Evolutionary conservation across 208 protist species (phyloP).

Genomic region (Leishmania tarentolae): DNA sequence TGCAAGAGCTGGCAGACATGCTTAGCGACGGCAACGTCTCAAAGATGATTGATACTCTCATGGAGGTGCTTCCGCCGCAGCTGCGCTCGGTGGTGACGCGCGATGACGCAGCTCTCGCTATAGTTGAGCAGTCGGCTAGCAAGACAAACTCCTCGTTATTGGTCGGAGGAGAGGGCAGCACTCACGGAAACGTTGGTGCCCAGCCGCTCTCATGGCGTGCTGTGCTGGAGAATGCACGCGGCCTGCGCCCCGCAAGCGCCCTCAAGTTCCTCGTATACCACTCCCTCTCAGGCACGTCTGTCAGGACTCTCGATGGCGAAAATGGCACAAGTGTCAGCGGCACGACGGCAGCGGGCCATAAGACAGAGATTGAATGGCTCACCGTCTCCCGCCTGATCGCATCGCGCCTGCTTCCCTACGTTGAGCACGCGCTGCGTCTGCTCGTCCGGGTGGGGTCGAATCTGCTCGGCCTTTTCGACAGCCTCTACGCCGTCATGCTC

Average conservation of each 20-base stretch:
- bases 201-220: slow-evolving; percentile 1
- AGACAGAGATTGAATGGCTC: slow-evolving; percentile 41
- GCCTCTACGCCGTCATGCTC: slow-evolving; percentile 60
- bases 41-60: slow-evolving; percentile 22
- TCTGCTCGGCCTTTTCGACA: slow-evolving; percentile 62
- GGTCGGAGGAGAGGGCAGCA: neutral
- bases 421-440: slow-evolving; percentile 25
- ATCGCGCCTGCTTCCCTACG: slow-evolving; percentile 36
- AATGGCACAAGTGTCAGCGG: neutral
- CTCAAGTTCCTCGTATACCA: slow-evolving; percentile 22
- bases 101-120: neutral
- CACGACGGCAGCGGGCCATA: neutral
- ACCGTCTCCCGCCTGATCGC: slow-evolving; percentile 33
- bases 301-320: neutral
- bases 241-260: slow-evolving; percentile 2
- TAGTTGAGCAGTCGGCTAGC: neutral
- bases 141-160: neutral
- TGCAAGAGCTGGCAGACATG: slow-evolving; percentile 44
- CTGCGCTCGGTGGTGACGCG: slow-evolving; percentile 13
- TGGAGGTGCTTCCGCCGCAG: slow-evolving; percentile 17
- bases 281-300: slow-evolving; percentile 13
- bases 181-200: neutral
- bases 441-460: slow-evolving; percentile 35
- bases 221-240: neutral
- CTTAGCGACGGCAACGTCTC: slow-evolving; percentile 62